Evolutionary conservation across 495 filamentous ascomycete species (phyloP).

Genomic region (Neurospora sp.): DNA sequence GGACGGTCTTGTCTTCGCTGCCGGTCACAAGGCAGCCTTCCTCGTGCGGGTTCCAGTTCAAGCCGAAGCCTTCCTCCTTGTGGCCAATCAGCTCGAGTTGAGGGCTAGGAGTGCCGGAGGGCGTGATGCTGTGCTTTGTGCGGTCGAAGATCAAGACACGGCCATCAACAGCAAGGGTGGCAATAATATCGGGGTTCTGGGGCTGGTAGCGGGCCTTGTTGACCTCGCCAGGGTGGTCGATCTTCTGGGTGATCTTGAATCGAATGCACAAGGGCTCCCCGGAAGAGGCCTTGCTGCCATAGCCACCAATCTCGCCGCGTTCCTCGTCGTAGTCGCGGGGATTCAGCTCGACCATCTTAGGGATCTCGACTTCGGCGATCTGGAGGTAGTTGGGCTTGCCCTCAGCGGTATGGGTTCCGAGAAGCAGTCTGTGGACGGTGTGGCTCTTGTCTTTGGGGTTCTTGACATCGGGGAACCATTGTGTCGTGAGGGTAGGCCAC

Average conservation of each 20-base stretch:
- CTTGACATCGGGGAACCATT: conserved; percentile 97
- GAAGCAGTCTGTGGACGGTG: conserved; percentile 78
- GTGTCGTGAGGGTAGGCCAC: conserved; percentile 94
- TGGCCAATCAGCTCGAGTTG: conserved; percentile 84
- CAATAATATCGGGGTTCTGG: conserved; percentile 95
- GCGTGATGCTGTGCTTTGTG: conserved; percentile 76
- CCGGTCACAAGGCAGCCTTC: conserved; percentile 79
- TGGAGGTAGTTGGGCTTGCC: conserved; percentile 87
- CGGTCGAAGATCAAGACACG: conserved; percentile 88
- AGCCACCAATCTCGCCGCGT: conserved; percentile 85
- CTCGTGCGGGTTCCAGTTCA: conserved; percentile 82
- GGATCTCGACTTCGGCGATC: conserved; percentile 85
- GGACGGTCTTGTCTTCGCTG: conserved; percentile 81
- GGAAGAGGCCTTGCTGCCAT: conserved; percentile 55
- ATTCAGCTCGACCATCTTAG: conserved; percentile 63
- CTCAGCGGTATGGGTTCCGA: conserved; percentile 90
- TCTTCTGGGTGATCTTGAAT: conserved; percentile 86
- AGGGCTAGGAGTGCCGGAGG: conserved; percentile 59
- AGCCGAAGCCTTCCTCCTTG: conserved; percentile 81
- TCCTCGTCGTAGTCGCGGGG: conserved; percentile 80
- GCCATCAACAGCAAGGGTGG: conserved; percentile 82
- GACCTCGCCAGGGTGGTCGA: conserved; percentile 92
- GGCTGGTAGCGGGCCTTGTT: conserved; percentile 98
- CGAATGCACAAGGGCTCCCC: conserved; percentile 52
- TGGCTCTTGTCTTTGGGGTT: conserved; percentile 73